Base-by-base conservation (phyloP, 2,329 filamentous ascomycete genomes). In the Ceratocystis variospora region DNA sequence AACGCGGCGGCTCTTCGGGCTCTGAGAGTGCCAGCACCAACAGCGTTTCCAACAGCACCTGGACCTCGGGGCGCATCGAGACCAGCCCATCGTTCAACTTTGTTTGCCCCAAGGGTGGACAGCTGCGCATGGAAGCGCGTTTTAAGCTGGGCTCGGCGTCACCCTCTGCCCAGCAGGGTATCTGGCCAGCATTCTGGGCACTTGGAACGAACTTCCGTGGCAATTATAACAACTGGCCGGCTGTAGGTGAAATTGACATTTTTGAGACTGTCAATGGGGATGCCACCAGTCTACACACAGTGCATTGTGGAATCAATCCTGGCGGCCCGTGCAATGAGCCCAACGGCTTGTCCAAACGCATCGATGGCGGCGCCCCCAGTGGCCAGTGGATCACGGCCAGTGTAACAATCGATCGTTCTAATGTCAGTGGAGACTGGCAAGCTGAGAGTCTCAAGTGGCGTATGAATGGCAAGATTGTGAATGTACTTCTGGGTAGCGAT, bases 171-270 rank as follows among this genome's bases (percentile, higher is more conserved):
- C 74, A 77, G 67, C 69, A 74, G 61, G 77, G 78, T 19, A 77
- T 79, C 70, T 80, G 79, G 78, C 76, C 76, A 0, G 78, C 78
- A 0, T 79, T 80, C 69, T 80, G 78, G 78, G 71, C 75, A 25
- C 74, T 80, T 41, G 78, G 78, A 5, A 68, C 72, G 7, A 70
- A 68, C 1, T 78, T 75, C 71, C 74, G 77, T 55, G 70, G 70
- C 37, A 73, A 76, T 66, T 75, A 75, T 68, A 70, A 68, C 15
- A 74, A 74, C 67, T 80, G 78, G 79, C 78, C 79, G 0, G 63
- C 69, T 5, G 70, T 75, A 12, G 76, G 76, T 66, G 79, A 80
- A 72, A 72, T 79, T 61, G 79, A 80, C 71, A 73, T 80, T 57
- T 69, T 80, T 66, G 79, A 80, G 71, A 71, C 73, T 6, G 70